Evolutionary conservation across 495 filamentous ascomycete genomes (phyloP), one percentile per base, ranked within the genome.

Genomic region (Arthonia radiata): DNA sequence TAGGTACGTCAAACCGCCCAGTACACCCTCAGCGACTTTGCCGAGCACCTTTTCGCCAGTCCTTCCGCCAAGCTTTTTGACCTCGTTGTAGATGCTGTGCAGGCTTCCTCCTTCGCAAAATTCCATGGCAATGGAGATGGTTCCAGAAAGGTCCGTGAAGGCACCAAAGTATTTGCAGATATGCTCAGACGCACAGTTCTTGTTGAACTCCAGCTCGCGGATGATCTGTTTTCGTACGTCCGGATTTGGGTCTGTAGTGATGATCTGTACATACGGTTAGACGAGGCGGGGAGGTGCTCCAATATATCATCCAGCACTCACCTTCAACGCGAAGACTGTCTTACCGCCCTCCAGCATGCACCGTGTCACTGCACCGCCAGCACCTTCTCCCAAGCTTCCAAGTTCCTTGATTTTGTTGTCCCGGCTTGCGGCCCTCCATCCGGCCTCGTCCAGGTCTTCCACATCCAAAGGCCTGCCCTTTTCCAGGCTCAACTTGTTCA

Each of bases 41-140:
- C 89, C 86, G n/a, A 97, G 56, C 5, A 97, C 86, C 41, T 93
- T 94, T 52, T 97, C 86, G 32, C 86, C 86, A 0, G 83, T 93
- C 11, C 86, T 71, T 2, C 86, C 89, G 21, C 81, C 82, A 4
- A 92, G 66, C 38, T 78, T 74, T 53, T 90, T 92, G 27, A 97
- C 79, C 49, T 94, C 83, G 35, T 77, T 78, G 57, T 94, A 97
- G 38, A 97, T 80, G 40, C 73, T 79, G 48, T 97, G 78, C 17
- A 97, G 62, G 28, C 76, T 86, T 17, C 86, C 89, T 27, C 86
- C 86, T 47, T 94, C 86, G 45, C 86, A 97, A 42, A 91, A 93
- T 44, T 97, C 86, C 86, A 97, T 97, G 15, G 80, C 80, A 45
- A 97, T 97, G 24, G 75, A 83, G 31, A 97, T 94, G 11, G 86